Conservation (phyloP, 2,329 filamentous ascomycete genomes). For the Arthrobotrys megalospora region DNA sequence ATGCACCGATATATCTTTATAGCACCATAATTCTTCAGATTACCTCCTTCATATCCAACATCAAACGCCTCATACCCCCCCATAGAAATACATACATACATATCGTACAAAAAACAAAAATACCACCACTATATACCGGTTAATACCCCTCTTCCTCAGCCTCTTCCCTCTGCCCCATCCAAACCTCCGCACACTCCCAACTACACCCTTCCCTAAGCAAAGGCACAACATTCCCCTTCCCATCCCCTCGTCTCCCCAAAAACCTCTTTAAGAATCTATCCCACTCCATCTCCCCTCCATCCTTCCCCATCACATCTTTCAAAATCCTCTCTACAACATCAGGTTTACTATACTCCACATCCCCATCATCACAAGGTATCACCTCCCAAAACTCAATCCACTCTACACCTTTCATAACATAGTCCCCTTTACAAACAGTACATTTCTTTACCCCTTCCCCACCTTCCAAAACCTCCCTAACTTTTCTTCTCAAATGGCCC, state of each 20-base stretch:
- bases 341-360: not conserved
- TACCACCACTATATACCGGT: not conserved
- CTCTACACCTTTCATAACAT: constrained; percentile 33
- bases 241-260: constrained; percentile 13
- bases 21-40: too few species aligned
- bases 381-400: constrained; percentile 53
- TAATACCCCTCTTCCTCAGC: constrained; percentile 15
- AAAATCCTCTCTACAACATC: not conserved
- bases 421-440: constrained; percentile 17
- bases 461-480: constrained; percentile 1
- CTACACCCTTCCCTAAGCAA: constrained; percentile 49
- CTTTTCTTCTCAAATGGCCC: constrained; percentile 16
- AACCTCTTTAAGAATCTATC: constrained; percentile 5
- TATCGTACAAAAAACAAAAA: not conserved
- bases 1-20: too few species aligned
- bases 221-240: constrained; percentile 22
- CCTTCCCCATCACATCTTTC: not conserved
- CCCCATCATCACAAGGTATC: constrained; percentile 1
- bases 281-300: constrained; percentile 5
- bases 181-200: constrained; percentile 52
- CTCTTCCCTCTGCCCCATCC: constrained; percentile 36
- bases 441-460: constrained; percentile 3
- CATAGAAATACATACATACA: not conserved
- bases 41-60: too few species aligned
- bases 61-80: too few species aligned